These are phyloP conservation scores for Tetracladium setigerum DNA, from an alignment of 495 filamentous ascomycete species.

Conservation along the genomic window DNA sequence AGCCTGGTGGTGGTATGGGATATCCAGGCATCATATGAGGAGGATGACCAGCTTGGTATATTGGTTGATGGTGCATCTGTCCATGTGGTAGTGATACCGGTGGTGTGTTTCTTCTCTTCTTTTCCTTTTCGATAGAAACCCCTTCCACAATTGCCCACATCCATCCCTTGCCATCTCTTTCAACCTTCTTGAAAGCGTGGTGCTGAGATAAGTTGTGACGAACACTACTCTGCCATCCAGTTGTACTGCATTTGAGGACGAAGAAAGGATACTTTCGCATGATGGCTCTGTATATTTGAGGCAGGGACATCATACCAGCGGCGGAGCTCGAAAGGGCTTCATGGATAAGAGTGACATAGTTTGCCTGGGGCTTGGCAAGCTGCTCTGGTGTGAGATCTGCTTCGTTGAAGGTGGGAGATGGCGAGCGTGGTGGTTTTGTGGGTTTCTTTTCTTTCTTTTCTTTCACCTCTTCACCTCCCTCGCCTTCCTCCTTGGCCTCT, in stretches of 20 bases:
- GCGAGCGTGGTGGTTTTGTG: constrained; percentile 56
- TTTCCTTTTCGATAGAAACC: constrained; percentile 62
- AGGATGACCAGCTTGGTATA: constrained; percentile 16
- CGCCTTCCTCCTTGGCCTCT: constrained; percentile 34
- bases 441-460: constrained; percentile 54
- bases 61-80: constrained; percentile 18
- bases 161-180: constrained; percentile 65
- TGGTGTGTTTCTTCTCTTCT: constrained; percentile 52
- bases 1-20: constrained; percentile 15
- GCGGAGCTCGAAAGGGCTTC: constrained; percentile 72
- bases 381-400: constrained; percentile 77
- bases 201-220: constrained; percentile 92
- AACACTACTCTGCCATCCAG: constrained; percentile 95
- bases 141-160: constrained; percentile 58
- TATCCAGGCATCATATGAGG: constrained; percentile 12
- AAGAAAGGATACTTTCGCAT: constrained; percentile 86
- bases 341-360: constrained; percentile 87
- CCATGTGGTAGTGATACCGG: constrained; percentile 27
- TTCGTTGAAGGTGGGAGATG: constrained; percentile 64
- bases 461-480: constrained; percentile 37
- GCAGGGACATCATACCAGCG: constrained; percentile 67
- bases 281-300: constrained; percentile 89
- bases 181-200: constrained; percentile 77
- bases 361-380: constrained; percentile 73
- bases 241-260: constrained; percentile 69